Percentiles rank a stretch among this genome's conserved stretches.
phyloP scores from a whole-genome alignment of 2,329 filamentous ascomycete species.

The Ophiosphaerella narmari region DNA sequence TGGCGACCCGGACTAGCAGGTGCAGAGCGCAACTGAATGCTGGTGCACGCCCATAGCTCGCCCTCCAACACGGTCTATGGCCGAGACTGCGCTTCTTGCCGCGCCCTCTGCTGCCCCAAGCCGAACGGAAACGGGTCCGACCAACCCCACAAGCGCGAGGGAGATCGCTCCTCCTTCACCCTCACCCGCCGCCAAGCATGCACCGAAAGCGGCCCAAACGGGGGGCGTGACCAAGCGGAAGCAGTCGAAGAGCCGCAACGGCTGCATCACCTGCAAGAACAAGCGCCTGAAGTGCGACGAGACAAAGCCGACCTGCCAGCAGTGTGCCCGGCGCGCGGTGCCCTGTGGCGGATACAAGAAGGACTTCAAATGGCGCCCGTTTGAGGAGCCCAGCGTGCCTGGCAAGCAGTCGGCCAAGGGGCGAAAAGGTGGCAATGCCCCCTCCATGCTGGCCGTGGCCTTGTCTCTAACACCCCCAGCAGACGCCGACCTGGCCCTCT shows the following conservation, averaged over 20 bases:
- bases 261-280: constrained; percentile 74
- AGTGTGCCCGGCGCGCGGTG: constrained; percentile 69
- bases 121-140: constrained; percentile 12
- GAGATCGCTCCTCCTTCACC: constrained; percentile 30
- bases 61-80: constrained; percentile 42
- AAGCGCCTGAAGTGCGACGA: constrained; percentile 77
- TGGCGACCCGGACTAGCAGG: constrained; percentile 2
- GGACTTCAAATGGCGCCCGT: constrained; percentile 75
- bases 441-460: neutral
- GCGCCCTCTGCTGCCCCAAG: constrained; percentile 48
- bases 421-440: constrained; percentile 50
- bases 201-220: constrained; percentile 32
- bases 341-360: constrained; percentile 74
- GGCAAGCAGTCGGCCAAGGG: constrained; percentile 50
- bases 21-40: constrained; percentile 7
- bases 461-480: constrained; percentile 9
- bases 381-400: constrained; percentile 65
- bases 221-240: constrained; percentile 63
- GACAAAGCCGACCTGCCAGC: constrained; percentile 68
- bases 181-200: constrained; percentile 25
- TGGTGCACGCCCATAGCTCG: constrained; percentile 16
- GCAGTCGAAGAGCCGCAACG: constrained; percentile 76
- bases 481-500: constrained; percentile 11
- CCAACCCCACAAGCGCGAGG: constrained; percentile 15
- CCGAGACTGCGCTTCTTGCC: constrained; percentile 64